phyloP scores from a whole-genome alignment of 345 rosid genomes.

The Mercurialis annua region DNA sequence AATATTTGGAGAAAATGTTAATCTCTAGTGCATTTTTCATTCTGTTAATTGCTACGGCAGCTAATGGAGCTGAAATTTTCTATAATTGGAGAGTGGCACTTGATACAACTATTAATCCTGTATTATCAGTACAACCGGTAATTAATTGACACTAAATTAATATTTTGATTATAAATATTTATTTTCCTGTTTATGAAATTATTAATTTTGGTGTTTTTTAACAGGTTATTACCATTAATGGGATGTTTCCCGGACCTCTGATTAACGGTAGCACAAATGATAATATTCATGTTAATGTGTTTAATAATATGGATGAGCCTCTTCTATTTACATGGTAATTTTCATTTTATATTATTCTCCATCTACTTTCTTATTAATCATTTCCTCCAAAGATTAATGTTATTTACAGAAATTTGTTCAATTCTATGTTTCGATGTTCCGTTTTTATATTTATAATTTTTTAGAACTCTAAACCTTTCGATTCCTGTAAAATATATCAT shows the following conservation, averaged over 20 bases:
- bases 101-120: slow-evolving; percentile 15
- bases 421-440: no score
- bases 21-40: slow-evolving; percentile 3
- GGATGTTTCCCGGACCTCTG: slow-evolving; percentile 32
- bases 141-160: not conserved
- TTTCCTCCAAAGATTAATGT: no score
- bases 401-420: no score
- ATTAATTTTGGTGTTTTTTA: not conserved
- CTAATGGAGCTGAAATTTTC: slow-evolving; percentile 26
- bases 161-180: not conserved
- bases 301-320: slow-evolving; percentile 28
- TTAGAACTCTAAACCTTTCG: no score
- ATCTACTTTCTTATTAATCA: no score
- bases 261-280: slow-evolving; percentile 27
- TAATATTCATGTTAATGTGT: slow-evolving; percentile 19
- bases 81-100: slow-evolving; percentile 33
- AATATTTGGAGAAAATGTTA: slow-evolving; percentile 7
- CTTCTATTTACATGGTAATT: slow-evolving; percentile 27
- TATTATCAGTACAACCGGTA: slow-evolving; percentile 25
- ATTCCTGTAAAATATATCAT: no score
- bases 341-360: no score
- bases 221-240: slow-evolving; percentile 30
- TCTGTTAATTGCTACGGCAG: not conserved
- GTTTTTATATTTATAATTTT: no score
- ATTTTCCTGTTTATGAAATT: not conserved